A percentile compares a stretch with the other conserved stretches of the same genome.
Conservation (phyloP, 768 basidiomycete genomes). For the Lentinula edodes region DNA sequence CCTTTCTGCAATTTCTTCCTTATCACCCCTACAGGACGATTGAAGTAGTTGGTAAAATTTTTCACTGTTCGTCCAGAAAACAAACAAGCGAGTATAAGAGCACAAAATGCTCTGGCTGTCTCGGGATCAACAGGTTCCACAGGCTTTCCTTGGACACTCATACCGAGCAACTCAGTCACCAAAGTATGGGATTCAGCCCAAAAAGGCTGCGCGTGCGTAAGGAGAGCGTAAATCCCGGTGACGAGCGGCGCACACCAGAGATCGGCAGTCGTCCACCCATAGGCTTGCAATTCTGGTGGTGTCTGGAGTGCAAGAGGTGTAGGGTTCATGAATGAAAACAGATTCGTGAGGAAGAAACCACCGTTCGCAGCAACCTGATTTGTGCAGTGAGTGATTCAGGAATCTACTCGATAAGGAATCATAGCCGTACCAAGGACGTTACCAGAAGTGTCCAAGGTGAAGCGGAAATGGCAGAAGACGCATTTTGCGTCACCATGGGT, state of each 20-base stretch:
- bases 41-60: conserved; percentile 40
- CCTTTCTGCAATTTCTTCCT: conserved; percentile 1
- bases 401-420: background rate
- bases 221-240: conserved; percentile 72
- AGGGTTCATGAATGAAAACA: conserved; percentile 72
- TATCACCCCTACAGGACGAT: background rate
- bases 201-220: conserved; percentile 85
- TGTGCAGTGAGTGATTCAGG: background rate
- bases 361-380: conserved; percentile 65
- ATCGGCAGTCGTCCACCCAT: conserved; percentile 84
- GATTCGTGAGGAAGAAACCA: conserved; percentile 75
- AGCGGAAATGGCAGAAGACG: conserved; percentile 41
- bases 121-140: conserved; percentile 53
- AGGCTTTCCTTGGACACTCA: conserved; percentile 20
- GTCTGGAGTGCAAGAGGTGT: conserved; percentile 64
- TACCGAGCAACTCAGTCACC: conserved; percentile 42
- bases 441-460: conserved; percentile 79
- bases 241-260: conserved; percentile 80
- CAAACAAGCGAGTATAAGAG: conserved; percentile 52
- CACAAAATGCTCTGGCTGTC: conserved; percentile 68
- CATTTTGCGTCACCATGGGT: conserved; percentile 52
- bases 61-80: conserved; percentile 62
- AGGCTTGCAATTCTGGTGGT: conserved; percentile 72
- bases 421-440: conserved; percentile 55
- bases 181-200: conserved; percentile 59